phyloP scores from a whole-genome alignment of 768 basidiomycete genomes.

The Cyclocybe cylindracea region DNA sequence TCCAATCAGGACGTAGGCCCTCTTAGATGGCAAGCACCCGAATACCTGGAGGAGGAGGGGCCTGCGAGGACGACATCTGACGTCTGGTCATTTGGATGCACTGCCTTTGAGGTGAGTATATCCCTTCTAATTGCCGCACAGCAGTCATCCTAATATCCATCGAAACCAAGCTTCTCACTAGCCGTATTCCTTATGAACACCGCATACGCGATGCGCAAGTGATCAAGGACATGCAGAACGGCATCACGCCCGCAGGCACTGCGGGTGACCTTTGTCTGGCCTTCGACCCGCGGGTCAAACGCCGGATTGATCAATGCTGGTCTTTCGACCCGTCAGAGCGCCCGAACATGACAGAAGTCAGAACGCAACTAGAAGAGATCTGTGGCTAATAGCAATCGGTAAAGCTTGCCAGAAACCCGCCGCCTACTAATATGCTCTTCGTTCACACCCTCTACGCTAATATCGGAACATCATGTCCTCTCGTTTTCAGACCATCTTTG shows the following conservation, averaged over 20 bases:
- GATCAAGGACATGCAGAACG: conserved; percentile 20
- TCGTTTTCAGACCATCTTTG: conserved; percentile 1
- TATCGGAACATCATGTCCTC: not conserved
- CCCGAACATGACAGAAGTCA: conserved; percentile 20
- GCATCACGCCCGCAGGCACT: conserved; percentile 19
- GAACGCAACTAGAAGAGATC: conserved; percentile 13
- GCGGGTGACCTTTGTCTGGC: conserved; percentile 4
- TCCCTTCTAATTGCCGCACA: not conserved
- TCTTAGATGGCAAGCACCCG: conserved; percentile 34
- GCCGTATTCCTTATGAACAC: conserved; percentile 22
- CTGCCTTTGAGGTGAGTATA: conserved; percentile 30
- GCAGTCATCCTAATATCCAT: not conserved
- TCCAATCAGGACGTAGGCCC: conserved; percentile 30
- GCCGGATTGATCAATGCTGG: conserved; percentile 24
- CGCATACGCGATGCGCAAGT: conserved; percentile 20
- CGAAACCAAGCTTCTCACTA: conserved; percentile 20
- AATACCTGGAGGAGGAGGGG: conserved; percentile 29
- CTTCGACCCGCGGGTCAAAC: conserved; percentile 11
- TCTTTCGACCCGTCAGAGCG: conserved; percentile 17
- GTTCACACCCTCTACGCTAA: not conserved
- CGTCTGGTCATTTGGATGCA: conserved; percentile 38
- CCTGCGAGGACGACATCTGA: conserved; percentile 25
- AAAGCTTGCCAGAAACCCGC: not conserved
- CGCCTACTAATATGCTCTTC: not conserved
- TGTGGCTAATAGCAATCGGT: not conserved